Conservation (phyloP, 2,329 filamentous ascomycete species). For the Lecanicillium sp. region DNA sequence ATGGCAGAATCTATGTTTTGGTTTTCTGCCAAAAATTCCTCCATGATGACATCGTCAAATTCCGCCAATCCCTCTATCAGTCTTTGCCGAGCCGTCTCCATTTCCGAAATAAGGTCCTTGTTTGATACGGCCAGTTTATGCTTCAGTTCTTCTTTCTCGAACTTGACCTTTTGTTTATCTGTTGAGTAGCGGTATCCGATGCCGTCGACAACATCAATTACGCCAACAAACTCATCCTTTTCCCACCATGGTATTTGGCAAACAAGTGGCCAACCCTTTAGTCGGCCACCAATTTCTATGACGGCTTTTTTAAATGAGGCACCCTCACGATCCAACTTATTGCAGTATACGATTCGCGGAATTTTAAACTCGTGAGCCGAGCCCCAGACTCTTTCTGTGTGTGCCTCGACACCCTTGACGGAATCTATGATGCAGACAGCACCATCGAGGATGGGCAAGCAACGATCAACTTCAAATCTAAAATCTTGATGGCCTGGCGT, state of each 20-base stretch:
- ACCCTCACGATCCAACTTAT: conserved; percentile 71
- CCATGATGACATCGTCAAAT: conserved; percentile 78
- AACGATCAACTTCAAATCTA: conserved; percentile 90
- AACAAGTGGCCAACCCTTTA: conserved; percentile 79
- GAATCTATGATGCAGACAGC: conserved; percentile 90
- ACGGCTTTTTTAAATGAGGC: conserved; percentile 78
- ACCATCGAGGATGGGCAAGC: conserved; percentile 78
- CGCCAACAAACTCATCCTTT: conserved; percentile 68
- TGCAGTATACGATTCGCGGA: conserved; percentile 69
- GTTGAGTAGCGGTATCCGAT: conserved; percentile 64
- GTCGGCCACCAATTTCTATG: conserved; percentile 70
- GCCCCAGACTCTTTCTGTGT: conserved; percentile 93
- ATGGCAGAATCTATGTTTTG: conserved; percentile 61
- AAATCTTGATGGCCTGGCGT: conserved; percentile 97
- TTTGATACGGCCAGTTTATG: conserved; percentile 33
- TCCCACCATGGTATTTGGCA: conserved; percentile 96
- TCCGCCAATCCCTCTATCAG: conserved; percentile 82
- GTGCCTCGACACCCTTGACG: conserved; percentile 89
- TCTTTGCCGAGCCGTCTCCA: conserved; percentile 65
- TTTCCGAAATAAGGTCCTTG: conserved; percentile 54
- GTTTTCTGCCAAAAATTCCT: conserved; percentile 71
- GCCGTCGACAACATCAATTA: conserved; percentile 74
- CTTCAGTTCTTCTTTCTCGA: conserved; percentile 19
- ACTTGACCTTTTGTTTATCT: conserved; percentile 29
- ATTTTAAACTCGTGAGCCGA: conserved; percentile 82